These are phyloP conservation scores for Macadamia tetraphylla DNA, from an alignment of 164 flowering plant species.

Conservation along the genomic window DNA sequence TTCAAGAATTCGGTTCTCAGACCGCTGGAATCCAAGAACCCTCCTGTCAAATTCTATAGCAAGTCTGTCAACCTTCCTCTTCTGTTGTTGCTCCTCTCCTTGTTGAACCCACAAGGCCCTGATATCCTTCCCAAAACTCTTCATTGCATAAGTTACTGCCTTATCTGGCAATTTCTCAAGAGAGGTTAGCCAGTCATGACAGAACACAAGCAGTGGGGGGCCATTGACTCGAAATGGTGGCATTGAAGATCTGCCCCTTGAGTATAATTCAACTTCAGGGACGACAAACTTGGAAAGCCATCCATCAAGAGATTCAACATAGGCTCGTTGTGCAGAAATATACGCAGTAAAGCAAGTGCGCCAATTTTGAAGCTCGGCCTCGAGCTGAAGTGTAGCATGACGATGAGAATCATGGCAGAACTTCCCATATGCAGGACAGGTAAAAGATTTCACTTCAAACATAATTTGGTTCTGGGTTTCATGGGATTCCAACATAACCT, in stretches of 20 bases:
- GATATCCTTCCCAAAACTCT: constrained; percentile 68
- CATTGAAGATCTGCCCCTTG: constrained; percentile 36
- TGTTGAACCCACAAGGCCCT: constrained; percentile 71
- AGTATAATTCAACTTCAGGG: constrained; percentile 67
- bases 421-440: constrained; percentile 61
- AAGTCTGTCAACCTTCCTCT: constrained; percentile 69
- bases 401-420: constrained; percentile 72
- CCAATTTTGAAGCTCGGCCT: constrained; percentile 84
- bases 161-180: constrained; percentile 66
- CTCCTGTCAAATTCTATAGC: constrained; percentile 72
- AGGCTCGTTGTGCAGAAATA: constrained; percentile 54
- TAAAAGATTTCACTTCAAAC: constrained; percentile 60
- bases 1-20: constrained; percentile 44
- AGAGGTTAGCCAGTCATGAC: constrained; percentile 59
- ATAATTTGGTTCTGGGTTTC: constrained; percentile 80
- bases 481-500: constrained; percentile 71
- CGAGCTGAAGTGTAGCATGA: constrained; percentile 78
- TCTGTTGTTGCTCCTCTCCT: constrained; percentile 79
- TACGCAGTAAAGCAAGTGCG: constrained; percentile 56
- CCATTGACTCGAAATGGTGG: constrained; percentile 37
- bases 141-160: constrained; percentile 50
- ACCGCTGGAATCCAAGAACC: constrained; percentile 44
- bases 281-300: constrained; percentile 78
- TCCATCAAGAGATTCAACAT: constrained; percentile 63
- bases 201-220: constrained; percentile 62